A percentile compares a stretch with the other conserved stretches of the same genome.
Conservation (phyloP, 345 rosid genomes). For the Salix koriyanagi region DNA sequence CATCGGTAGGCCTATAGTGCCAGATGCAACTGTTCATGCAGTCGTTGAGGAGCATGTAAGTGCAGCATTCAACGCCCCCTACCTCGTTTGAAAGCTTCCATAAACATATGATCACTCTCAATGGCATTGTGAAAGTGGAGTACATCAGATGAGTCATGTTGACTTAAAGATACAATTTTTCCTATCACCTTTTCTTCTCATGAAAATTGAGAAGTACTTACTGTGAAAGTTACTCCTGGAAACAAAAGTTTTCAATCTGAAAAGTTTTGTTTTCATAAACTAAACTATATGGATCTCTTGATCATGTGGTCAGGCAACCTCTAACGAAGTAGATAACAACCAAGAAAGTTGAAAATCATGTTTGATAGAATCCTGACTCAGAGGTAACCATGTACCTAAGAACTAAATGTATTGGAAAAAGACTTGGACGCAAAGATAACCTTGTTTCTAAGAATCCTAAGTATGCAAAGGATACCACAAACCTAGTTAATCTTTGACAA, state of each 20-base stretch:
- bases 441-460: no score
- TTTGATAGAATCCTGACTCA: no score
- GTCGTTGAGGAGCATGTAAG: constrained; percentile 98
- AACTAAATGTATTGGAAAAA: no score
- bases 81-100: not conserved
- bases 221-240: not conserved
- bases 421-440: no score
- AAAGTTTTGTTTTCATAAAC: not conserved
- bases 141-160: not conserved
- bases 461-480: no score
- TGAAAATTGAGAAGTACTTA: not conserved
- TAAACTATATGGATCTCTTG: no score
- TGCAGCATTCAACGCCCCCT: not conserved
- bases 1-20: constrained; percentile 79
- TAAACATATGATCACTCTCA: not conserved
- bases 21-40: constrained; percentile 82
- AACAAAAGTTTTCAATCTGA: not conserved
- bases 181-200: not conserved
- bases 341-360: no score
- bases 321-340: no score
- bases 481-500: no score
- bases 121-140: not conserved
- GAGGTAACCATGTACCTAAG: no score
- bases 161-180: not conserved
- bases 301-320: no score